Percentiles rank a stretch among this genome's conserved stretches.
These are phyloP conservation scores for Hypoxylon sp. DNA, from an alignment of 2,329 filamentous ascomycete genomes.

Conservation along the genomic window DNA sequence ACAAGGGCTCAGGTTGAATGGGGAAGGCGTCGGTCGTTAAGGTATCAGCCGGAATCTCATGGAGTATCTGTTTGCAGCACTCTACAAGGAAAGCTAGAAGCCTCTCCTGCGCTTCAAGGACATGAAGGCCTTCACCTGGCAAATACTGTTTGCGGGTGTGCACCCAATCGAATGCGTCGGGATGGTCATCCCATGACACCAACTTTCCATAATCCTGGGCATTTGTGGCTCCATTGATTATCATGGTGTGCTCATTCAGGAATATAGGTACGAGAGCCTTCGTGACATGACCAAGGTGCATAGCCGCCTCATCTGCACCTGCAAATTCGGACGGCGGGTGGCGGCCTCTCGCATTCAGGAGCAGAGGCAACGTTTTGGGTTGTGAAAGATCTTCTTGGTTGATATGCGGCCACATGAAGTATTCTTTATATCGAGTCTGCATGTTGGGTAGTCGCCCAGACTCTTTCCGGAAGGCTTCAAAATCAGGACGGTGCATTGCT, in stretches of 20 bases:
- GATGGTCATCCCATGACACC: slow-evolving; percentile 52
- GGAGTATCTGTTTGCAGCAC: slow-evolving; percentile 63
- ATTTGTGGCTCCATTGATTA: slow-evolving; percentile 50
- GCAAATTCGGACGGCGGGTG: slow-evolving; percentile 63
- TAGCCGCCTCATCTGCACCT: slow-evolving; percentile 55
- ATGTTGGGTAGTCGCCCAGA: slow-evolving; percentile 25
- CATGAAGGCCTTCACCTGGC: slow-evolving; percentile 62
- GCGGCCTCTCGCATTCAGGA: slow-evolving; percentile 66
- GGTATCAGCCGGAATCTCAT: slow-evolving; percentile 58
- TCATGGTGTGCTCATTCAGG: slow-evolving; percentile 54
- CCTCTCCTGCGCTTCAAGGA: slow-evolving; percentile 65
- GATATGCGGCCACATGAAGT: slow-evolving; percentile 66
- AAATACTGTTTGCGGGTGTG: slow-evolving; percentile 54
- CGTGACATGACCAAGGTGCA: slow-evolving; percentile 50
- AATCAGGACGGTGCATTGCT: slow-evolving; percentile 64
- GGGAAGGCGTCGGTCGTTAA: slow-evolving; percentile 52
- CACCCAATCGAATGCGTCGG: slow-evolving; percentile 57
- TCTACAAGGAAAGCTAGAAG: slow-evolving; percentile 64
- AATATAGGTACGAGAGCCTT: slow-evolving; percentile 47
- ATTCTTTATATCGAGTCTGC: slow-evolving; percentile 49
- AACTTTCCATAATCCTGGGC: slow-evolving; percentile 56
- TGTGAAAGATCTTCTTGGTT: slow-evolving; percentile 68
- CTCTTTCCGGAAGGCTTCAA: slow-evolving; percentile 54
- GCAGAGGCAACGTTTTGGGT: slow-evolving; percentile 59
- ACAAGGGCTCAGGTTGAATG: slow-evolving; percentile 56